Evolutionary conservation across 352 stramenopile genomes (phyloP), one percentile per base, ranked within the genome.

Genomic region (Globisporangium viniferum): DNA sequence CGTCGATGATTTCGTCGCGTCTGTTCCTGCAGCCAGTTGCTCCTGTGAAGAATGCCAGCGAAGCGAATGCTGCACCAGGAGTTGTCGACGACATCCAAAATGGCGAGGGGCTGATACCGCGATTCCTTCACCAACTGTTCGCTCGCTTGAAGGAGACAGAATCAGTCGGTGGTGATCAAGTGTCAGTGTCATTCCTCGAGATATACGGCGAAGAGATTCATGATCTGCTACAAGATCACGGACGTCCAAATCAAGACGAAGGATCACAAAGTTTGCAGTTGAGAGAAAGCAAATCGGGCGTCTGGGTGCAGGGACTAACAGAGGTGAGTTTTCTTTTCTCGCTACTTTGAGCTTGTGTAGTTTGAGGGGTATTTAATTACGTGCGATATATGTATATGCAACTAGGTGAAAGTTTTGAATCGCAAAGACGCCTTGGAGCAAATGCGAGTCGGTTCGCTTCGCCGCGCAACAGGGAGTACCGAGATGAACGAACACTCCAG

Each of bases 191-290:
- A 3, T 96, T 94, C 69, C 79, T 99, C 5, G 97, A 99, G 77
- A 98, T 99, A 18, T 99, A 99, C 55, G 96, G 96, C 24, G 95
- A 99, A 78, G 96, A 99, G 66, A 97, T 99, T 61, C 90, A 97
- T 67, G 97, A 99, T 74, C 72, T 99, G 35, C 75, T 99, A 1
- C 78, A 41, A 24, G 56, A 95, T 53, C 77, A 74, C 9, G 18
- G 70, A n/a, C 73, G 74, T n/a, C 29, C 56, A 14, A 68, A 74
- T 39, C 70, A 69, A 3, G 69, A 71, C 39, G 72, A 77, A 53
- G 64, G 69, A 8, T 70, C 72, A 0, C 84, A 93, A 35, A 81
- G 69, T 9, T 69, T 96, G 36, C 85, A 92, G 62, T 72, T 96
- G 33, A 74, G 89, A 39, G 87, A 96, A 29, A 81, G 80, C 57